These are phyloP conservation scores for Linum trigynum DNA, from an alignment of 345 rosid genomes.

Conservation along the genomic window DNA sequence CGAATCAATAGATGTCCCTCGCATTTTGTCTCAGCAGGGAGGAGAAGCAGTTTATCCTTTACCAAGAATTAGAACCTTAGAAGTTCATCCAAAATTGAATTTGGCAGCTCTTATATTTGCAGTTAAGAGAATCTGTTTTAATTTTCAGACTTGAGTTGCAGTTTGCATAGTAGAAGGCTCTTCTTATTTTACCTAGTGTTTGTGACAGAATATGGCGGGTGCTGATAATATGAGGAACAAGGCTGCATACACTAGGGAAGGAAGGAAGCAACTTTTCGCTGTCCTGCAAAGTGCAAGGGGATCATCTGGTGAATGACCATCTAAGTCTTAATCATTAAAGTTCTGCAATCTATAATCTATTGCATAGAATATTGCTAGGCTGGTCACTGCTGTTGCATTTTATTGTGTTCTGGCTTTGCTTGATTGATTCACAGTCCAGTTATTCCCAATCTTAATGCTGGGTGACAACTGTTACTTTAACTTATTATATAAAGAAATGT, in stretches of 20 bases:
- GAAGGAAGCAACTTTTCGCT: conserved; percentile 95
- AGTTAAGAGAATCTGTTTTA: conserved; percentile 39
- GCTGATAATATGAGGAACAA: conserved; percentile 58
- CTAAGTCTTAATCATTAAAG: not conserved
- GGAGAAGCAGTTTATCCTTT: conserved; percentile 95
- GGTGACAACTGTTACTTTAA: not conserved
- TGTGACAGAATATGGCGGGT: conserved; percentile 52
- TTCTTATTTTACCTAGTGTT: conserved; percentile 12
- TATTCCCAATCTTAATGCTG: not conserved
- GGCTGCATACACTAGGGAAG: conserved; percentile 83
- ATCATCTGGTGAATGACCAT: conserved; percentile 66
- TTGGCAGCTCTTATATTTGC: conserved; percentile 80
- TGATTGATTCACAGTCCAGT: not conserved
- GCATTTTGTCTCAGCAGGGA: conserved; percentile 85
- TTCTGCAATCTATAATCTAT: not conserved
- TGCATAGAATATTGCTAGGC: not conserved
- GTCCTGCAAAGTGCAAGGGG: conserved; percentile 98
- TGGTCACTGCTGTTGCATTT: too few relatives aligned
- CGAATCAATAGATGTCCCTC: conserved; percentile 78
- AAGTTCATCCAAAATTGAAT: conserved; percentile 89
- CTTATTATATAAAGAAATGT: not conserved
- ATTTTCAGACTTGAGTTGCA: conserved; percentile 10
- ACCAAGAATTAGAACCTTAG: conserved; percentile 71
- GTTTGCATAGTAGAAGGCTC: conserved; percentile 6
- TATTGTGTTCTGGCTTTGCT: not conserved